A percentile compares a stretch with the other conserved stretches of the same genome.
Evolutionary conservation across 306 rosid species (phyloP).

Genomic region (Ceratonia siliqua): DNA sequence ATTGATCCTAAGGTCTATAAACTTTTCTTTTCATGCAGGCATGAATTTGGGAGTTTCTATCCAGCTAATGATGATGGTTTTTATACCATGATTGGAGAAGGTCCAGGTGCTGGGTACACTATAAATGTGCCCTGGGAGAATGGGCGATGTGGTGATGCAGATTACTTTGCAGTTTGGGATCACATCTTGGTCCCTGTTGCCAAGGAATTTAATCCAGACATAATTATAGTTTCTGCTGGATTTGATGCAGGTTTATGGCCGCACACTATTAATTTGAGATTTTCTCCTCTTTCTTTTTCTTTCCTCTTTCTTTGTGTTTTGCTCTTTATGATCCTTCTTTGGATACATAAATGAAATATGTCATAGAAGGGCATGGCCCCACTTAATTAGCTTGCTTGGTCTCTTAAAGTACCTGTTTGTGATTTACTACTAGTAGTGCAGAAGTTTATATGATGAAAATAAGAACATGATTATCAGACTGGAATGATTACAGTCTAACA

Average conservation of each 20-base stretch:
- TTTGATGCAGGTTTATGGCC: conserved; percentile 85
- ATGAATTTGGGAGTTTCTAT: conserved; percentile 87
- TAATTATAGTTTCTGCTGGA: conserved; percentile 88
- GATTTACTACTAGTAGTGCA: not conserved
- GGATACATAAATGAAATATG: not conserved
- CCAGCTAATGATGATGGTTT: conserved; percentile 73
- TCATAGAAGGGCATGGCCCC: not conserved
- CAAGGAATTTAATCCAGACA: conserved; percentile 79
- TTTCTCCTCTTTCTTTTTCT: not conserved
- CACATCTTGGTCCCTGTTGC: conserved; percentile 89
- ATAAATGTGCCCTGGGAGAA: conserved; percentile 99
- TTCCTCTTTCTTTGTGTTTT: not conserved
- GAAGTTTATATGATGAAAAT: not conserved
- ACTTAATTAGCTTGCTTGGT: not conserved
- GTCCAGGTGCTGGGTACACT: conserved; percentile 82
- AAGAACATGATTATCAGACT: not conserved
- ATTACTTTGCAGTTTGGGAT: conserved; percentile 94
- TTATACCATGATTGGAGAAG: conserved; percentile 80
- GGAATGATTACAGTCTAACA: not conserved
- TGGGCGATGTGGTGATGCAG: conserved; percentile 87
- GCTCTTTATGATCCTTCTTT: conserved; percentile 2
- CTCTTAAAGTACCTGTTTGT: not conserved
- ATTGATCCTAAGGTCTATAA: conserved; percentile 26
- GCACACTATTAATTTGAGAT: conserved; percentile 4
- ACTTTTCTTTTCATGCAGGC: conserved; percentile 57